Percentiles rank a stretch among this genome's conserved stretches.
phyloP scores from a whole-genome alignment of 1,284 basidiomycete genomes.

The Melampsora americana region DNA sequence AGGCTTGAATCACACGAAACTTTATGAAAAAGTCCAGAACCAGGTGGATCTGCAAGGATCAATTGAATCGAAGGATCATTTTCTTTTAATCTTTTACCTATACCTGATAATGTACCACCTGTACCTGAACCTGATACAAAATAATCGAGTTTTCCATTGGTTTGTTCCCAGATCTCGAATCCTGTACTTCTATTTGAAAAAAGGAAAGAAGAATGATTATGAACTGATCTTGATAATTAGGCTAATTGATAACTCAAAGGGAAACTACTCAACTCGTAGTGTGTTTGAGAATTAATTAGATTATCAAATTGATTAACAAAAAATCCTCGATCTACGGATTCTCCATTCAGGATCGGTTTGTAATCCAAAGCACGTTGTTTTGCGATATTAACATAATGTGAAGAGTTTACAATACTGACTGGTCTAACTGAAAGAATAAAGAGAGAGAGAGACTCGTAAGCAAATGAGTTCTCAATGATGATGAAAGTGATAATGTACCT shows the following conservation, averaged over 20 bases:
- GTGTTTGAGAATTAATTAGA: constrained; percentile 31
- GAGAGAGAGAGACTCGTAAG: constrained; percentile 50
- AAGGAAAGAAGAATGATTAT: too few relatives aligned
- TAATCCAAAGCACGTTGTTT: constrained; percentile 5
- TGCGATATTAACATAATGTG: constrained; percentile 35
- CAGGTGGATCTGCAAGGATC: constrained; percentile 84
- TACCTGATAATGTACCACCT: constrained; percentile 88
- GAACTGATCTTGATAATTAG: too few relatives aligned
- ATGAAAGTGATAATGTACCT: too few relatives aligned
- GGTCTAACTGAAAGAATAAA: constrained; percentile 17
- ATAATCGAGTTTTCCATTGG: constrained; percentile 73
- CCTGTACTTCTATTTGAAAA: constrained; percentile 90
- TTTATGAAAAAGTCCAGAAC: constrained; percentile 93
- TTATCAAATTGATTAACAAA: constrained; percentile 79
- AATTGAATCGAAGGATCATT: constrained; percentile 66
- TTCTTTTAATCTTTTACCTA: constrained; percentile 71
- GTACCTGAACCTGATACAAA: constrained; percentile 97
- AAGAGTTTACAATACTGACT: constrained; percentile 17
- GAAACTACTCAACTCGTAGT: constrained; percentile 73
- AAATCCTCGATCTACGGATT: neutral
- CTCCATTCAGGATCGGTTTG: neutral
- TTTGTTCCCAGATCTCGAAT: constrained; percentile 93
- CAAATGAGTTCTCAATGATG: constrained; percentile 58
- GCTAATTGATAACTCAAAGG: too few relatives aligned
- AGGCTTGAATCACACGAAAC: too few relatives aligned